Base-by-base conservation (phyloP, 2,329 filamentous ascomycete species). In the Chalaropsis ovoidea region DNA sequence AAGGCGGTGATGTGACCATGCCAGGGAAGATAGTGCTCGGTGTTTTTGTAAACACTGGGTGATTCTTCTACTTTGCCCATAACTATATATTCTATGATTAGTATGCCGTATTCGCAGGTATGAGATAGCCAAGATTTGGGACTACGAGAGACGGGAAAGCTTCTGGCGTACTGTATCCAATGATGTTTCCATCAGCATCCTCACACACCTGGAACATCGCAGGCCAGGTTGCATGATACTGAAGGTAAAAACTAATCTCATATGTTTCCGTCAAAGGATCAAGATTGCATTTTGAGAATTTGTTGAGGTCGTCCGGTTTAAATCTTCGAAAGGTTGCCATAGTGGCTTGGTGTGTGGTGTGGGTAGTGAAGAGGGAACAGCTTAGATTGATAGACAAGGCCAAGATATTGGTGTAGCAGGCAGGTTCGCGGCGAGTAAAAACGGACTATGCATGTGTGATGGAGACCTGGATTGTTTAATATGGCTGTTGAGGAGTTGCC, bases 201-300 rank as follows among this genome's bases (percentile, higher is more conserved):
- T 96, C 90, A 67, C 95, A 90, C 17, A 95, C 89, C 73, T 90
- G 90, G 78, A 96, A 97, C 54, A 97, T 83, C 31, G 91, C 87
- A 1, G 94, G 94, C 94, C 94, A 99, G 80, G 89, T 90, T 64
- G 91, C 90, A 69, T 96, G 86, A 77, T 99, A 99, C 72, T 95
- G 89, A 67, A 96, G 84, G 78, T 99, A 99, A 79, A 97, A 99
- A 69, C 86, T 84, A 69, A 96, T 83, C 75, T 95, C 91, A 78
- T 97, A 99, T 66, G 95, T 97, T 78, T 99, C 94, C n/a, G 94
- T 97, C 68, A 96, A 81, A 49, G 90, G 90, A 74, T 99, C 94
- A 68, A 99, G 86, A 74, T 99, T 99, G 77, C 92, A 96, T 70
- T 91, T 86, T 70, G 95, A 95, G 76, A 97, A 87, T 70, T 86